Evolutionary conservation across 495 filamentous ascomycete genomes (phyloP), one percentile per base, ranked within the genome.

Genomic region (Annulohypoxylon maeteangense): DNA sequence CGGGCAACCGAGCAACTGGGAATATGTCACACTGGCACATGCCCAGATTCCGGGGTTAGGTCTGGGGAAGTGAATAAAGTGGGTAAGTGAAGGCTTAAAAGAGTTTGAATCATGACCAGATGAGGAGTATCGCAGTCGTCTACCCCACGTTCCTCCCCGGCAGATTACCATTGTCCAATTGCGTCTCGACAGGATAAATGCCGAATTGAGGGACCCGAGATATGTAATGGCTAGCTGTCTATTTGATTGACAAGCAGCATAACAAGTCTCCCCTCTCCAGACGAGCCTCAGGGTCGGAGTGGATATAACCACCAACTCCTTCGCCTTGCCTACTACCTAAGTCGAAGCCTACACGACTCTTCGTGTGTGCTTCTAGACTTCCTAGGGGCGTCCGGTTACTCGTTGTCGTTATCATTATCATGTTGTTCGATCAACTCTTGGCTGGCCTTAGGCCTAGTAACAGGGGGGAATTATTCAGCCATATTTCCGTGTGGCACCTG

Each of bases 81-180:
- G 70, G 70, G 32, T 61, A 65, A 56, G 45, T 12, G 16, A 45
- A 44, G 29, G 4, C 70, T 61, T 8, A 68, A 73, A 68, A 42
- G 2, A 65, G 70, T 72, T 44, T 73, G 68, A 72, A 48, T 45
- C 51, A 50, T 56, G 60, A 16, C 38, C 36, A 31, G 57, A 70
- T 71, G 71, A 74, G 68, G 74, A 71, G 68, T 71, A 68, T 69
- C 61, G 36, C 34, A 23, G 60, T 55, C 65, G 53, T 20, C 61
- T 76, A 75, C 74, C 72, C 74, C 74, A 76, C 68, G 74, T 65
- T 70, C 45, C 64, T 58, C 45, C 27, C 62, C 74, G 74, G 74
- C 74, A 76, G 72, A 76, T 76, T 69, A 64, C 48, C 62, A 65
- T 65, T 47, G 20, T 66, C 74, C 72, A 75, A 75, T 75, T 31